Evolutionary conservation across 75 land plant species (phyloP).

Genomic region (Azolla pinnata): DNA sequence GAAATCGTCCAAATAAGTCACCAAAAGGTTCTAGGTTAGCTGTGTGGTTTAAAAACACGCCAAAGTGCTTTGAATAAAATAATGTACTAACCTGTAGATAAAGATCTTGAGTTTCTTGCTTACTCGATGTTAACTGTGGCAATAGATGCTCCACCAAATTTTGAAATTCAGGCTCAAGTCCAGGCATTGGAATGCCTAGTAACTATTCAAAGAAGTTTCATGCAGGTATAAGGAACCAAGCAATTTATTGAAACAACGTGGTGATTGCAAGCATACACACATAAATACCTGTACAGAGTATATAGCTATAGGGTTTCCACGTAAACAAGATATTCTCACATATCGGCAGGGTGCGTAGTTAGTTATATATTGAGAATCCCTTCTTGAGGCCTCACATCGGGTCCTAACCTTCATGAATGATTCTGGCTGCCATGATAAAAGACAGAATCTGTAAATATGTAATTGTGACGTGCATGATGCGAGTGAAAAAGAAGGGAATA

Average conservation of each 20-base stretch:
- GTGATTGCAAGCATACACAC: neutral
- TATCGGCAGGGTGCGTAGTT: conserved; percentile 82
- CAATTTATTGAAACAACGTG: neutral
- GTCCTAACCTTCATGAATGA: conserved; percentile 78
- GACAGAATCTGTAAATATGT: too few relatives aligned
- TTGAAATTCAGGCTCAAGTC: conserved; percentile 86
- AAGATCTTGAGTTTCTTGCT: conserved; percentile 63
- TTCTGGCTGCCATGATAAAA: conserved; percentile 90
- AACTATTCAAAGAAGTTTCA: conserved; percentile 32
- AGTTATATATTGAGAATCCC: conserved; percentile 75
- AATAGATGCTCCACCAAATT: conserved; percentile 71
- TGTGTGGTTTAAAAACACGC: neutral
- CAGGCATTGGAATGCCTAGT: conserved; percentile 69
- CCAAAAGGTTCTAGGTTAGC: too few relatives aligned
- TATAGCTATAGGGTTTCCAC: conserved; percentile 93
- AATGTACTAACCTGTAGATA: conserved; percentile 64
- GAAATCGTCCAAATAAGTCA: too few relatives aligned
- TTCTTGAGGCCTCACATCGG: conserved; percentile 89
- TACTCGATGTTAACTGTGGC: conserved; percentile 61
- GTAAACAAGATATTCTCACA: conserved; percentile 79
- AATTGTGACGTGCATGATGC: too few relatives aligned
- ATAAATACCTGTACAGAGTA: conserved; percentile 71
- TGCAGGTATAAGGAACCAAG: conserved; percentile 1
- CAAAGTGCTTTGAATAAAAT: conserved; percentile 5
- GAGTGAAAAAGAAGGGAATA: too few relatives aligned